These are phyloP conservation scores for Paspalum vaginatum DNA, from an alignment of 176 grass and related monocot genomes.

Conservation along the genomic window DNA sequence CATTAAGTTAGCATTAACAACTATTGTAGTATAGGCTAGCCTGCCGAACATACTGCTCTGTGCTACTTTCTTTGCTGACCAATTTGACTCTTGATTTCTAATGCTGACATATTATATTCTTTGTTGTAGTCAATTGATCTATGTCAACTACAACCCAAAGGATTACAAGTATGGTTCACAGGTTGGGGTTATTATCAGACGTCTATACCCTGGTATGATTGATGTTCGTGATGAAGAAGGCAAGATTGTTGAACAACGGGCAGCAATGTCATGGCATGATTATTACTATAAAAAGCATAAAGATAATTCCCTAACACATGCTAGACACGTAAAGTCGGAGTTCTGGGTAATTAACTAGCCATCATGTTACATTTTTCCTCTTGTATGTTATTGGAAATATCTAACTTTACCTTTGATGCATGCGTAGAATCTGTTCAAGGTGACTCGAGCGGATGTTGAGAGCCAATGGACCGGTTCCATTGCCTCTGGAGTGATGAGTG, in stretches of 20 bases:
- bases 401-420: neutral
- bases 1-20: too few species aligned
- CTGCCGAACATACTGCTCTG: too few species aligned
- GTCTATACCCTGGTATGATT: neutral
- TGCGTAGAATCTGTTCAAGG: neutral
- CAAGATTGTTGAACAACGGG: neutral
- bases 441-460: accelerated
- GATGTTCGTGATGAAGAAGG: neutral
- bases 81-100: too few species aligned
- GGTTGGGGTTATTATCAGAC: neutral
- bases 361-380: neutral
- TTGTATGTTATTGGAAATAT: neutral
- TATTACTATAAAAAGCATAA: neutral
- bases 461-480: too few species aligned
- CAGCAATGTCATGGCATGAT: neutral
- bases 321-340: neutral
- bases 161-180: too few species aligned
- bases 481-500: too few species aligned
- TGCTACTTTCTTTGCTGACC: too few species aligned
- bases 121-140: too few species aligned
- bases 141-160: too few species aligned
- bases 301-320: neutral
- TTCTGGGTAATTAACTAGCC: neutral
- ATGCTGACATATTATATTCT: too few species aligned
- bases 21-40: too few species aligned